Percentiles rank a stretch among this genome's conserved stretches.
phyloP scores from a whole-genome alignment of 805 yeast genomes.

The Lachancea waltii region DNA sequence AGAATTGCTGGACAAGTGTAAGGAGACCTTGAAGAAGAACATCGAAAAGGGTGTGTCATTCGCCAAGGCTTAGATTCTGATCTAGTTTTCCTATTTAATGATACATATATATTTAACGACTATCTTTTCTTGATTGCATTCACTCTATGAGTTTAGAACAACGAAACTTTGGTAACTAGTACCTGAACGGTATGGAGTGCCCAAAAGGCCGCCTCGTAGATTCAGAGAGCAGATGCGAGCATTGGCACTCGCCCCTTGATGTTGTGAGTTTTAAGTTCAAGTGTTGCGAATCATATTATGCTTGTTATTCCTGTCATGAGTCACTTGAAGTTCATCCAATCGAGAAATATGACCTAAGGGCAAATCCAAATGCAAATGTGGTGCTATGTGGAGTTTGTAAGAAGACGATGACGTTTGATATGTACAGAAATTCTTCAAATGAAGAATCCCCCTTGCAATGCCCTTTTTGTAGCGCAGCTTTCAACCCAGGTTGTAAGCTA shows the following conservation, averaged over 20 bases:
- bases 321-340: conserved; percentile 16
- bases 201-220: conserved; percentile 24
- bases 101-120: not conserved
- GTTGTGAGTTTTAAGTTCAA: conserved; percentile 29
- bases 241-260: conserved; percentile 30
- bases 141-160: not conserved
- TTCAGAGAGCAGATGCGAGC: conserved; percentile 26
- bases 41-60: conserved; percentile 91
- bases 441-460: conserved; percentile 12
- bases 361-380: conserved; percentile 7
- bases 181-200: not conserved
- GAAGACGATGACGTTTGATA: conserved; percentile 22
- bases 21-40: conserved; percentile 85
- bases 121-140: not conserved
- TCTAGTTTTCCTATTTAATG: not conserved
- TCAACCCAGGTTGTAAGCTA: conserved; percentile 30
- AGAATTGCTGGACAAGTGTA: conserved; percentile 72
- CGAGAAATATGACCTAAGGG: conserved; percentile 12
- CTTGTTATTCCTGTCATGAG: conserved; percentile 29
- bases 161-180: not conserved
- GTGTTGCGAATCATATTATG: conserved; percentile 27
- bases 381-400: conserved; percentile 30
- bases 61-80: conserved; percentile 34
- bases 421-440: conserved; percentile 12
- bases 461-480: conserved; percentile 18